phyloP scores from a whole-genome alignment of 106 monocot genomes.

The Acorus calamus region DNA sequence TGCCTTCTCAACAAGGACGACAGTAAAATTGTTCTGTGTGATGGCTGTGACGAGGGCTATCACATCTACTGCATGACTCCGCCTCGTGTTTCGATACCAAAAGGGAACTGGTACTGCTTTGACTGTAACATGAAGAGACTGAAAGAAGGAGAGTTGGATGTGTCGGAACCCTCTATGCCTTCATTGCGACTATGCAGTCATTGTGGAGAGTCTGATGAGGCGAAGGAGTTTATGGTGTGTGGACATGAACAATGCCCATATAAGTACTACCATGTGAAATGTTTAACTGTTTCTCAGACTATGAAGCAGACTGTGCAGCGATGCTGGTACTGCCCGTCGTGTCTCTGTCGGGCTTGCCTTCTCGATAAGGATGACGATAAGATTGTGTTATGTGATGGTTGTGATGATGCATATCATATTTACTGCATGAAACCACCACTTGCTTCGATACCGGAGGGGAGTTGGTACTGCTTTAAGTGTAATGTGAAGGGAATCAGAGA shows the following conservation, averaged over 20 bases:
- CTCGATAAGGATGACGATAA: slow-evolving; percentile 42
- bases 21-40: slow-evolving; percentile 52
- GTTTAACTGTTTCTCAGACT: slow-evolving; percentile 46
- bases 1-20: slow-evolving; percentile 49
- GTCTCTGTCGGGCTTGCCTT: slow-evolving; percentile 55
- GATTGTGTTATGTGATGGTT: slow-evolving; percentile 64
- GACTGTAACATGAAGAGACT: slow-evolving; percentile 41
- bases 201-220: slow-evolving; percentile 48
- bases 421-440: slow-evolving; percentile 67
- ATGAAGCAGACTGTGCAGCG: slow-evolving; percentile 28
- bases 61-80: slow-evolving; percentile 72
- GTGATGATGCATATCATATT: slow-evolving; percentile 63
- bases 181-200: slow-evolving; percentile 38
- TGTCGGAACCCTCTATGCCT: slow-evolving; percentile 28
- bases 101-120: slow-evolving; percentile 54
- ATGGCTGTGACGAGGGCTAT: slow-evolving; percentile 64
- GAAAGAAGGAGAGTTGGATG: slow-evolving; percentile 37
- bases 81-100: slow-evolving; percentile 34
- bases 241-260: slow-evolving; percentile 48
- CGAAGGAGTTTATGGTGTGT: slow-evolving; percentile 49
- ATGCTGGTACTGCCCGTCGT: slow-evolving; percentile 82
- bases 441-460: slow-evolving; percentile 36
- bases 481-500: slow-evolving; percentile 34
- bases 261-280: slow-evolving; percentile 62
- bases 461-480: slow-evolving; percentile 52